Base-by-base conservation (phyloP, 1,139 yeast species). In the Blastobotrys malaysiensis region DNA sequence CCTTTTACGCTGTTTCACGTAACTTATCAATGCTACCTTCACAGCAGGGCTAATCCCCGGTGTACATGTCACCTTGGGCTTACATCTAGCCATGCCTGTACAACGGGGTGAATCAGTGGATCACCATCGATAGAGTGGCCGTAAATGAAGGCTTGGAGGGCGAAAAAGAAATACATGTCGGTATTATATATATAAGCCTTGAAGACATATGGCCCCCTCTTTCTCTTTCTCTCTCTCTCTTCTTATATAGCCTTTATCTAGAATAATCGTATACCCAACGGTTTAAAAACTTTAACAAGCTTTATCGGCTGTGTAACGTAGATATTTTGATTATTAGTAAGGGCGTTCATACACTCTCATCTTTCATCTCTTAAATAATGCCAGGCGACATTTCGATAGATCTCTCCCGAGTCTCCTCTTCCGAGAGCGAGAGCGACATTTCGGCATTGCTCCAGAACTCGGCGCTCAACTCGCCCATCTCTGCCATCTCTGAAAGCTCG, bases 401-500 rank as follows among this genome's bases (percentile, higher is more conserved):
- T 47, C 51, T 51, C 9, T 54, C 56, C 6, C 50, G 50, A 18
- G 50, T 54, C 21, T 53, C 58, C 11, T 52, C 55, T 7, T 51
- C 58, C 5, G 57, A 55, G 44, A 48, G 52, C 44, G 58, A 55
- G 18, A 51, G 36, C 49, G 58, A 55, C 14, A 24, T 39, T 21
- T 14, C 45, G 18, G 36, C 43, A n/a, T 14, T 53, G 52, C 48
- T 53, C 21, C 58, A 55, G 48, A 52, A 55, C 46, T 55, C 58
- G 9, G 58, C 54, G 16, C 45, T 55, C 49, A 48, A 54, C 19
- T 55, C 58, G 21, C 58, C 58, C 14, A 50, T 52, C 9, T 50
- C 57, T 9, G 43, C 50, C 43, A 24, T 50, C 9, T 26, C 49
- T 11, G 58, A 55, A 36, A 52, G 53, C 48, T 54, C 56, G 43